Percentiles rank a stretch among this genome's conserved stretches.
These are phyloP conservation scores for Plenodomus lindquistii DNA, from an alignment of 2,329 filamentous ascomycete species.

Conservation along the genomic window DNA sequence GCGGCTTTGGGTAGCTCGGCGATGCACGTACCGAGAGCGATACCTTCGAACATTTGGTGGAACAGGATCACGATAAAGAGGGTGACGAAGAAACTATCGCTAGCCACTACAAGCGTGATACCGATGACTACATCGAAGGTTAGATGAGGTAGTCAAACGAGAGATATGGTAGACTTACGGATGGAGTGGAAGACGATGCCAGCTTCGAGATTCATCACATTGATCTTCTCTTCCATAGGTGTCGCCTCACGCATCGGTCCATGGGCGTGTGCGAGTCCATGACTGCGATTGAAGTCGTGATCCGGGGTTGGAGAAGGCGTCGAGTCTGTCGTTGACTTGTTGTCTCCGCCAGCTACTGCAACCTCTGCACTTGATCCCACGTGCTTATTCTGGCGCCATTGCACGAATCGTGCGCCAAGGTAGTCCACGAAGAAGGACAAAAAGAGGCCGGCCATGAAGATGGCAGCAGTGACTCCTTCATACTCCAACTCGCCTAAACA, in stretches of 20 bases:
- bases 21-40: slow-evolving; percentile 73
- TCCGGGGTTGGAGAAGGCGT: slow-evolving; percentile 13
- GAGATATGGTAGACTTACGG: slow-evolving; percentile 49
- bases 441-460: slow-evolving; percentile 75
- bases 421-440: slow-evolving; percentile 74
- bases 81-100: slow-evolving; percentile 56
- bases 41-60: slow-evolving; percentile 78
- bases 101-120: slow-evolving; percentile 61
- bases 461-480: slow-evolving; percentile 69
- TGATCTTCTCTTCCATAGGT: slow-evolving; percentile 53
- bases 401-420: slow-evolving; percentile 62
- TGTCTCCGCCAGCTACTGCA: slow-evolving; percentile 6
- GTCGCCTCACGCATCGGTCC: slow-evolving; percentile 22
- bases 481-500: slow-evolving; percentile 70
- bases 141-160: background rate
- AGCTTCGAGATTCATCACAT: slow-evolving; percentile 70
- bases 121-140: slow-evolving; percentile 57
- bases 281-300: slow-evolving; percentile 18
- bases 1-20: slow-evolving; percentile 57
- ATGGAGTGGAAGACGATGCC: slow-evolving; percentile 78
- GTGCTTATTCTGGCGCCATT: slow-evolving; percentile 35
- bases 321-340: slow-evolving; percentile 14
- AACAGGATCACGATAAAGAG: slow-evolving; percentile 70
- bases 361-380: slow-evolving; percentile 17
- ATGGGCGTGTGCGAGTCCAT: slow-evolving; percentile 24